A percentile compares a stretch with the other conserved stretches of the same genome.
These are phyloP conservation scores for Diaporthe helianthi DNA, from an alignment of 2,329 filamentous ascomycete genomes.

Conservation along the genomic window DNA sequence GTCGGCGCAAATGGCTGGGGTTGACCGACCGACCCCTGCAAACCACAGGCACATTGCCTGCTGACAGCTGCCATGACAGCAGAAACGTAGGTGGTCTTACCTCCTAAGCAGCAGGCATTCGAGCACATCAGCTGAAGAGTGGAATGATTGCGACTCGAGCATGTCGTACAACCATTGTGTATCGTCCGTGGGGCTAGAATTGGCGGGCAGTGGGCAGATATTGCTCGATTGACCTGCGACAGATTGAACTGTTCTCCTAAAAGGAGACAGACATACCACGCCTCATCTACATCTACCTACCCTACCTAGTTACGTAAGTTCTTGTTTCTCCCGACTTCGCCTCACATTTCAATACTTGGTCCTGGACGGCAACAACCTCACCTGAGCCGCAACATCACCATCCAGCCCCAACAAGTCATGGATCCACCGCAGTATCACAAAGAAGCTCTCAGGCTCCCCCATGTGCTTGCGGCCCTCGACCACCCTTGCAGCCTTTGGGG, in stretches of 20 bases:
- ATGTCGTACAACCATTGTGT: not conserved
- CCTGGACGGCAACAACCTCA: not conserved
- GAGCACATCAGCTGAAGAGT: not conserved
- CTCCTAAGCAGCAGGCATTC: too few relatives aligned
- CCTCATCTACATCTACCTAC: not conserved
- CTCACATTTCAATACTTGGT: conserved; percentile 32
- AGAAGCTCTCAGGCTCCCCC: conserved; percentile 46
- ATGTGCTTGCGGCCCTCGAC: conserved; percentile 44
- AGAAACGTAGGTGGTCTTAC: too few relatives aligned
- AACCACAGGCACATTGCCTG: not conserved
- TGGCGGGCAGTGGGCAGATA: too few relatives aligned
- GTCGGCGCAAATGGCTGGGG: conserved; percentile 1
- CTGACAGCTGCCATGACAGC: not conserved
- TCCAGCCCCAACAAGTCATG: conserved; percentile 43
- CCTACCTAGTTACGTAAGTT: too few relatives aligned
- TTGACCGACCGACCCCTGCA: conserved; percentile 13
- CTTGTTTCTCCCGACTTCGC: not conserved
- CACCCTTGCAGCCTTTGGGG: conserved; percentile 56
- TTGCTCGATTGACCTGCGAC: too few relatives aligned
- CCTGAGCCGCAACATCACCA: conserved; percentile 36
- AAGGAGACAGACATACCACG: too few relatives aligned
- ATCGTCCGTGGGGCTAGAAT: not conserved
- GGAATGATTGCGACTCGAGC: not conserved
- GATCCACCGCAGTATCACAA: conserved; percentile 44
- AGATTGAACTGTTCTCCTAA: too few relatives aligned